phyloP scores from a whole-genome alignment of 228 moss, liverwort and hornwort species.

The Sphagnum fallax region DNA sequence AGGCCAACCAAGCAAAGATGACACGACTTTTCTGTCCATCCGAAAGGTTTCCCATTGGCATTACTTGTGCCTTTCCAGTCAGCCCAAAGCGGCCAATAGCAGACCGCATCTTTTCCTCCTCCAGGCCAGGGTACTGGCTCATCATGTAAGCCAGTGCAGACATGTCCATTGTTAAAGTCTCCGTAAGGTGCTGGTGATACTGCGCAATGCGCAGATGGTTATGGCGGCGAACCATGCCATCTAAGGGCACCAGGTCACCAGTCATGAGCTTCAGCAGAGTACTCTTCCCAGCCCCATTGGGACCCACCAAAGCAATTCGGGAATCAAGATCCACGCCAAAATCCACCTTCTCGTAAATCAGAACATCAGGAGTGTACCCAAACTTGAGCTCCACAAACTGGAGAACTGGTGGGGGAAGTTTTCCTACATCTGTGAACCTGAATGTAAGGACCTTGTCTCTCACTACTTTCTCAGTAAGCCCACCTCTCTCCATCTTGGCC shows the following conservation, averaged over 20 bases:
- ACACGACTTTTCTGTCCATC: constrained; percentile 89
- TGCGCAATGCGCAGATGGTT: constrained; percentile 96
- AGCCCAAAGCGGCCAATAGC: constrained; percentile 81
- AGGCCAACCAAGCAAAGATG: constrained; percentile 87
- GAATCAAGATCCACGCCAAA: constrained; percentile 97
- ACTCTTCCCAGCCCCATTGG: constrained; percentile 95
- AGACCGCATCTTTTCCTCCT: constrained; percentile 95
- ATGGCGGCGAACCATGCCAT: constrained; percentile 97
- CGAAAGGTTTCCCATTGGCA: constrained; percentile 88
- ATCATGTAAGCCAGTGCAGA: constrained; percentile 90
- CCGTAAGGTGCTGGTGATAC: constrained; percentile 89
- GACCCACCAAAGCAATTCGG: constrained; percentile 86
- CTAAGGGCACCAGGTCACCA: constrained; percentile 75
- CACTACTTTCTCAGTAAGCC: constrained; percentile 90
- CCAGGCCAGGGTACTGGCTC: constrained; percentile 75
- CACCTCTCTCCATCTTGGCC: constrained; percentile 97
- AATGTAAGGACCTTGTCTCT: constrained; percentile 84
- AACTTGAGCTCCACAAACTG: constrained; percentile 88
- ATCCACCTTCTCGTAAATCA: constrained; percentile 81
- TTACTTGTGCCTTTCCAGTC: constrained; percentile 82
- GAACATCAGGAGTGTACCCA: constrained; percentile 55
- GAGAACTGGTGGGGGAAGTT: constrained; percentile 89
- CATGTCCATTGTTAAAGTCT: constrained; percentile 49
- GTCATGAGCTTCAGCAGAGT: constrained; percentile 92
- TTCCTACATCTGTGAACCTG: constrained; percentile 95